phyloP scores from a whole-genome alignment of 345 rosid genomes.

The Excoecaria cochinchinensis region DNA sequence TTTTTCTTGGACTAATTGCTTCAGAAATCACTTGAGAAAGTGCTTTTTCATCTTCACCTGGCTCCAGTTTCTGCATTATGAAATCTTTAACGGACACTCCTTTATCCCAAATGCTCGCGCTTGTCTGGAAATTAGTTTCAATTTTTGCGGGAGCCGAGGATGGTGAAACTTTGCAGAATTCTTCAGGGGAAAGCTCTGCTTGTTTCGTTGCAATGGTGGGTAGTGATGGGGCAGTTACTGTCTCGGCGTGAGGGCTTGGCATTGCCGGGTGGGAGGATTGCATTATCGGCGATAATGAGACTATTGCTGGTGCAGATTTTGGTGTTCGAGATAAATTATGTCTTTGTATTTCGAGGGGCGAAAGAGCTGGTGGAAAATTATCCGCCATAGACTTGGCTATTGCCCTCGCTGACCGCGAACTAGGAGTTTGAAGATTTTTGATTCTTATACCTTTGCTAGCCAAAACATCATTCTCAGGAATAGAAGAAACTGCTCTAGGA shows the following conservation, averaged over 20 bases:
- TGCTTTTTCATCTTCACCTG: conserved; percentile 75
- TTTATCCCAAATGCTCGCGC: conserved; percentile 45
- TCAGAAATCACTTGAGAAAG: conserved; percentile 60
- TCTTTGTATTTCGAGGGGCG: conserved; percentile 15
- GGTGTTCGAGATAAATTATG: conserved; percentile 10
- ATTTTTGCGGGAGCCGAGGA: conserved; percentile 11
- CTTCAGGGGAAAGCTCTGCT: conserved; percentile 8
- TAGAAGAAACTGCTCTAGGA: conserved; percentile 43
- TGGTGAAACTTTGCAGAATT: conserved; percentile 6
- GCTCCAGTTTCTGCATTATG: conserved; percentile 58
- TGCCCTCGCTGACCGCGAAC: conserved; percentile 21
- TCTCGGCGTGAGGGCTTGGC: neutral
- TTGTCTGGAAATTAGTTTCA: neutral
- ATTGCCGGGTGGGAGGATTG: neutral
- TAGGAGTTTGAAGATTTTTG: neutral
- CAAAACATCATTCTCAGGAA: conserved; percentile 45
- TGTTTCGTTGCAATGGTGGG: neutral
- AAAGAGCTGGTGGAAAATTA: conserved; percentile 47
- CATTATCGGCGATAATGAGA: neutral
- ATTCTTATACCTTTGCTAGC: conserved; percentile 27
- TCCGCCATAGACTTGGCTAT: conserved; percentile 39
- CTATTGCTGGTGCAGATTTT: neutral
- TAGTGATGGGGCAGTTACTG: neutral
- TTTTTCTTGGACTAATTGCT: conserved; percentile 57
- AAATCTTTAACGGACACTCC: conserved; percentile 81